These are phyloP conservation scores for Phaeomoniella chlamydospora DNA, from an alignment of 2,329 filamentous ascomycete species.

Conservation along the genomic window DNA sequence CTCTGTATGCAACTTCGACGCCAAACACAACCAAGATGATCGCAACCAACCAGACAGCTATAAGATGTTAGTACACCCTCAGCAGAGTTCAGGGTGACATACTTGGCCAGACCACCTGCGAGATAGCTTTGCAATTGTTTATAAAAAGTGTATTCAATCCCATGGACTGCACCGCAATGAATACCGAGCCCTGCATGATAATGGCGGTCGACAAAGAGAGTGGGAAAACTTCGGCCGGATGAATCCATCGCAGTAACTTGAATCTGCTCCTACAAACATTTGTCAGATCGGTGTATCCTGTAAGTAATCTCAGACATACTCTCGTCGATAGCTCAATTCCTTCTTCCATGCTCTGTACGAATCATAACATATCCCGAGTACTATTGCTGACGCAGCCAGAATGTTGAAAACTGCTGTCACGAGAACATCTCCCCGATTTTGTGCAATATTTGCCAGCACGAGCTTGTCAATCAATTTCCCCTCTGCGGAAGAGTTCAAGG, in stretches of 20 bases:
- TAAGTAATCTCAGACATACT: constrained; percentile 3
- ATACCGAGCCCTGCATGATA: constrained; percentile 8
- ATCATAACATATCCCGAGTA: constrained; percentile 7
- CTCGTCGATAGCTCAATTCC: constrained; percentile 2
- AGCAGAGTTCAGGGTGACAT: constrained; percentile 1
- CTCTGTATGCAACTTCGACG: constrained; percentile 9
- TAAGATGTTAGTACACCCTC: constrained; percentile 3
- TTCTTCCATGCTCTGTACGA: constrained; percentile 4
- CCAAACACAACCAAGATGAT: constrained; percentile 12
- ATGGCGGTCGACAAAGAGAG: constrained; percentile 7
- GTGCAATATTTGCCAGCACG: constrained; percentile 10
- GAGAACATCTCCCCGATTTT: constrained; percentile 7
- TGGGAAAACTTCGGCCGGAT: constrained; percentile 9
- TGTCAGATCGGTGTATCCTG: too few relatives aligned
- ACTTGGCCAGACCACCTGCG: constrained; percentile 13
- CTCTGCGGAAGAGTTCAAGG: background rate
- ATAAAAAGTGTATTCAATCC: constrained; percentile 5
- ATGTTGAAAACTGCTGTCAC: constrained; percentile 9
- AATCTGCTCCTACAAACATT: constrained; percentile 5
- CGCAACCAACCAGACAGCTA: constrained; percentile 13
- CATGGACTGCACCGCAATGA: constrained; percentile 9
- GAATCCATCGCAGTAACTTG: constrained; percentile 6
- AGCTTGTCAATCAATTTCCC: constrained; percentile 8
- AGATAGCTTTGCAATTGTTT: constrained; percentile 5
- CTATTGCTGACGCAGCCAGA: constrained; percentile 6